Evolutionary conservation across 1,284 basidiomycete genomes (phyloP).

Genomic region (Austroboletus novae-zelandiae): DNA sequence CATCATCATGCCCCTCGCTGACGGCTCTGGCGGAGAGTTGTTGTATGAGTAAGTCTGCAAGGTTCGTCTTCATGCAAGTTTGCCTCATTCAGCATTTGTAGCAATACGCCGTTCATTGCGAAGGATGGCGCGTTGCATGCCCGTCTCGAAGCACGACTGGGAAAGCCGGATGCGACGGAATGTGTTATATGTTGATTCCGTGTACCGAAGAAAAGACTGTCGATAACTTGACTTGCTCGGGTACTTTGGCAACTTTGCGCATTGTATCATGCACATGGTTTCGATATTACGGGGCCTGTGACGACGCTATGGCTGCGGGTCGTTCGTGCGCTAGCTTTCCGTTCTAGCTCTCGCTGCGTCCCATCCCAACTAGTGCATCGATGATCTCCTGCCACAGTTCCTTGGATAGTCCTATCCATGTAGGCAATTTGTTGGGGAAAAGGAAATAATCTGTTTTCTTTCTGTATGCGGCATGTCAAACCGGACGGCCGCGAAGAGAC

Average conservation of each 20-base stretch:
- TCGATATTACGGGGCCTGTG: not conserved
- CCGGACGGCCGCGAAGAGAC: no score
- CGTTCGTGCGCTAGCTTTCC: constrained; percentile 12
- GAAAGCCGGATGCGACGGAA: constrained; percentile 42
- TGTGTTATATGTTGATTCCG: constrained; percentile 53
- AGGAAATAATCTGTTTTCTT: constrained; percentile 23
- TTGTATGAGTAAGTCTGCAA: constrained; percentile 52
- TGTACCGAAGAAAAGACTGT: not conserved
- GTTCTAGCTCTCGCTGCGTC: constrained; percentile 23
- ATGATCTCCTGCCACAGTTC: constrained; percentile 32
- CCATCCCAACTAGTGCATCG: constrained; percentile 14
- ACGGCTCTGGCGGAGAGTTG: constrained; percentile 40
- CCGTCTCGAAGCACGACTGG: constrained; percentile 54
- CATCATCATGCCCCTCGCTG: constrained; percentile 41
- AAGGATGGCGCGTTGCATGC: constrained; percentile 51
- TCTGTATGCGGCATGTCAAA: constrained; percentile 31
- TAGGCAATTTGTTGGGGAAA: constrained; percentile 38
- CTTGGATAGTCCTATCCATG: constrained; percentile 39
- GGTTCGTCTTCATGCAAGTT: not conserved
- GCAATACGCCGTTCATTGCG: constrained; percentile 55
- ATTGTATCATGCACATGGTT: not conserved
- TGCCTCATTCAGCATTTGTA: constrained; percentile 21
- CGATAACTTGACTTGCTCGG: not conserved
- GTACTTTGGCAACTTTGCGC: not conserved
- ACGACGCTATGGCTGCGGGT: not conserved